phyloP scores from a whole-genome alignment of 495 filamentous ascomycete genomes.

The Trypethelium eluteriae region DNA sequence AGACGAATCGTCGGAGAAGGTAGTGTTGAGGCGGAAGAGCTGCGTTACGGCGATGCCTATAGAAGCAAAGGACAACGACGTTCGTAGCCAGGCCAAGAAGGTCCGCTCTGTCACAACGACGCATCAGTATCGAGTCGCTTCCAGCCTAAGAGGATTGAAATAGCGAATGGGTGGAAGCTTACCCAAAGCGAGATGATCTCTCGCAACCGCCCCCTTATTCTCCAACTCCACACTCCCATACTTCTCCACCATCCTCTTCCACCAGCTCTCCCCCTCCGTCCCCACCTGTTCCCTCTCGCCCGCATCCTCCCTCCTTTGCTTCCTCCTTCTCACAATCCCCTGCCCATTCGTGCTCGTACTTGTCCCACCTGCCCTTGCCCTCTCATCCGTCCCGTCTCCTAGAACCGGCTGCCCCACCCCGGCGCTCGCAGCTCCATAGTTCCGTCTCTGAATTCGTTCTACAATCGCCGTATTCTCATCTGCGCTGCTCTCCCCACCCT shows the following conservation, averaged over 20 bases:
- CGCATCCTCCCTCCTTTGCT: neutral
- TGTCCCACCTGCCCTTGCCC: neutral
- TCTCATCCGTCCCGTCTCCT: neutral
- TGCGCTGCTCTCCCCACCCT: constrained; percentile 22
- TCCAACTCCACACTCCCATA: constrained; percentile 84
- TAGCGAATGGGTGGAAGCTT: constrained; percentile 29
- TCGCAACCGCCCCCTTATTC: constrained; percentile 91
- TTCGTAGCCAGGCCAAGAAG: constrained; percentile 94
- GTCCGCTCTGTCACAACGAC: constrained; percentile 62
- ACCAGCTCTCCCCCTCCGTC: constrained; percentile 40
- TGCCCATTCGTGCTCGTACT: neutral
- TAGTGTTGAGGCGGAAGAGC: constrained; percentile 84
- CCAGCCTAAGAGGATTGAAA: constrained; percentile 5
- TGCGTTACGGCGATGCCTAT: constrained; percentile 97
- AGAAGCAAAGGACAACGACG: constrained; percentile 88
- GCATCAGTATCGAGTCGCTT: neutral
- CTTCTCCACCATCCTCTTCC: constrained; percentile 49
- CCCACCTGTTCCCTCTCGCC: constrained; percentile 24
- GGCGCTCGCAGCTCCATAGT: constrained; percentile 8
- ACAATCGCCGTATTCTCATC: constrained; percentile 27
- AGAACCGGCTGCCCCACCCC: neutral
- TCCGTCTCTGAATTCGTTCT: neutral
- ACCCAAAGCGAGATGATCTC: constrained; percentile 94
- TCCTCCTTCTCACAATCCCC: constrained; percentile 3
- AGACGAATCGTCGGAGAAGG: constrained; percentile 34